Evolutionary conservation across 208 protist species (phyloP).

Genomic region (Trypanosoma mega): DNA sequence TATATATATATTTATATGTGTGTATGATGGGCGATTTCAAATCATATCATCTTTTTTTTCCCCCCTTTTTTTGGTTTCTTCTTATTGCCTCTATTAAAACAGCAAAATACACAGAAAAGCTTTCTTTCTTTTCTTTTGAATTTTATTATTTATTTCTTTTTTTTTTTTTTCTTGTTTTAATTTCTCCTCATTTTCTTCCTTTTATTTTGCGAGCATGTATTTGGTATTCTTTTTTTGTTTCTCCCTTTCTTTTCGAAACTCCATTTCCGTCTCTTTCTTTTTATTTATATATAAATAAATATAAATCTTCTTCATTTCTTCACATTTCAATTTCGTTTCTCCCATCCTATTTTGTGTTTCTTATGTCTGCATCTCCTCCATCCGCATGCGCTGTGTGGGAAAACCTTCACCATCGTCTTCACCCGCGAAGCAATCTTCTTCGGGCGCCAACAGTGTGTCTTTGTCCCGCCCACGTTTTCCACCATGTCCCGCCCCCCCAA

Average conservation of each 20-base stretch:
- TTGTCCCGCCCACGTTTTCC: constrained; percentile 16
- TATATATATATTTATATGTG: too few relatives aligned
- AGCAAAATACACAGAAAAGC: constrained; percentile 9
- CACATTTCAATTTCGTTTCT: too few relatives aligned
- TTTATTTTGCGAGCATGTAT: too few relatives aligned
- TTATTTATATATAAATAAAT: neutral
- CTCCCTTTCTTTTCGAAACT: neutral
- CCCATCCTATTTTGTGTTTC: too few relatives aligned
- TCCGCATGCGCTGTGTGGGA: neutral
- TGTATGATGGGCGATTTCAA: too few relatives aligned
- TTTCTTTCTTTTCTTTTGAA: constrained; percentile 6
- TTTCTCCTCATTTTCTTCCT: constrained; percentile 6
- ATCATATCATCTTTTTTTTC: too few relatives aligned
- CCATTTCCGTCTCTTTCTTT: neutral
- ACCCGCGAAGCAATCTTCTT: too few relatives aligned
- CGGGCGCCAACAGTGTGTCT: neutral
- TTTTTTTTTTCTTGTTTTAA: constrained; percentile 10
- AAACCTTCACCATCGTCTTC: neutral
- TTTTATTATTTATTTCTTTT: constrained; percentile 16
- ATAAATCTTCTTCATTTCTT: neutral
- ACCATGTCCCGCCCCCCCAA: neutral
- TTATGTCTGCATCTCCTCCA: constrained; percentile 5
- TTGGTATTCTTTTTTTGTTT: constrained; percentile 12
- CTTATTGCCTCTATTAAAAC: too few relatives aligned
- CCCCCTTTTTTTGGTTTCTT: too few relatives aligned